Conservation (phyloP, 2,329 filamentous ascomycete species). For the Madurella fahalii region DNA sequence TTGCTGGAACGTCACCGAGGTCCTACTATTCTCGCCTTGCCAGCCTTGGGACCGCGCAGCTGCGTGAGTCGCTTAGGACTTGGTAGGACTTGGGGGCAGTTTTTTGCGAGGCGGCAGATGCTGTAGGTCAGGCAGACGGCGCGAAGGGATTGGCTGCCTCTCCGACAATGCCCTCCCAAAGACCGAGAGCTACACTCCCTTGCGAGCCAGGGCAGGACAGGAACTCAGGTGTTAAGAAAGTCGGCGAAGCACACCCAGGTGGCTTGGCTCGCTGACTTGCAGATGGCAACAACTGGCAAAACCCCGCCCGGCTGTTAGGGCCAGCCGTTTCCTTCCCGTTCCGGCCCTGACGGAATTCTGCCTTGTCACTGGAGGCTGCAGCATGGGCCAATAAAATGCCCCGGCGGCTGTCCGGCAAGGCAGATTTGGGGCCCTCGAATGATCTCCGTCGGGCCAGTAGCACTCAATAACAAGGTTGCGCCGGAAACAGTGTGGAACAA, state of each 20-base stretch:
- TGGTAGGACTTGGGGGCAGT: conserved; percentile 18
- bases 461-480: neutral
- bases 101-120: conserved; percentile 11
- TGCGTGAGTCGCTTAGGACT: conserved; percentile 15
- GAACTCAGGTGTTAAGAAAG: neutral
- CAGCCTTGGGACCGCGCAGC: conserved; percentile 6
- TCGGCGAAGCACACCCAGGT: neutral
- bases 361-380: conserved; percentile 7
- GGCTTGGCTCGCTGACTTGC: conserved; percentile 5
- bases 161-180: conserved; percentile 5
- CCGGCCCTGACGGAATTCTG: neutral
- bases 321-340: neutral
- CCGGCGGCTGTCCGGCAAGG: conserved; percentile 8
- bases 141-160: conserved; percentile 26
- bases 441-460: neutral
- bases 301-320: neutral
- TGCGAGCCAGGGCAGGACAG: neutral
- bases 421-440: conserved; percentile 2
- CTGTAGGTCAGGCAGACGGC: conserved; percentile 9
- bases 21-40: conserved; percentile 16
- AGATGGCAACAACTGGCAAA: conserved; percentile 14
- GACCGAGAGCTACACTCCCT: neutral
- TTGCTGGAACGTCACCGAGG: conserved; percentile 19
- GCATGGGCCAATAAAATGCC: conserved; percentile 7
- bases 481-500: too few relatives aligned